Evolutionary conservation across 2,329 filamentous ascomycete species (phyloP).

Genomic region (Aureobasidium lini): DNA sequence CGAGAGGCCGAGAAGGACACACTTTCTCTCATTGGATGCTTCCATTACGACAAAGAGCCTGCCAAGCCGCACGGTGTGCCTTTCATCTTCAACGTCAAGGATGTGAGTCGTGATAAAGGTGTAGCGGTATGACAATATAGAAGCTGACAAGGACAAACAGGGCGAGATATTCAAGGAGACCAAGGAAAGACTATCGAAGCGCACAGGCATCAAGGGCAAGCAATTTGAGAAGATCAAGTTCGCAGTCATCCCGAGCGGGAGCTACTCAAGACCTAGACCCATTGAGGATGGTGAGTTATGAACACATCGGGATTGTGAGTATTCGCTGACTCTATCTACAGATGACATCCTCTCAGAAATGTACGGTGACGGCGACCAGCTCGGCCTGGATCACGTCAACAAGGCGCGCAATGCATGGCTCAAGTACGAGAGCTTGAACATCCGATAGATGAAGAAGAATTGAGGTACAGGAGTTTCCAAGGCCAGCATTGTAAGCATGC

Average conservation of each 20-base stretch:
- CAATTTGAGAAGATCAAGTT: constrained; percentile 99
- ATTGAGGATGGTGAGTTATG: constrained; percentile 70
- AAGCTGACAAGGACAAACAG: constrained; percentile 32
- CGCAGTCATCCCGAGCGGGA: constrained; percentile 61
- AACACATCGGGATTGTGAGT: background rate
- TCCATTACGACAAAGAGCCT: constrained; percentile 89
- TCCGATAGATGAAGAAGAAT: constrained; percentile 36
- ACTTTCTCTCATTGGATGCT: constrained; percentile 66
- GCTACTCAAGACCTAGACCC: constrained; percentile 73
- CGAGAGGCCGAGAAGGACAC: constrained; percentile 44
- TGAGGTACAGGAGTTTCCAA: background rate
- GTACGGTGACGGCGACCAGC: constrained; percentile 32
- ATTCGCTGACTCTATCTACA: constrained; percentile 17
- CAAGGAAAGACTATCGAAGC: constrained; percentile 86
- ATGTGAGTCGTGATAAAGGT: constrained; percentile 47
- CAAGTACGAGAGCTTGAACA: constrained; percentile 57
- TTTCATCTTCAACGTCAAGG: constrained; percentile 80
- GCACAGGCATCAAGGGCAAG: constrained; percentile 94
- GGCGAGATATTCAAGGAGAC: constrained; percentile 84
- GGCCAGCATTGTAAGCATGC: background rate
- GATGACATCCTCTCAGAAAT: constrained; percentile 42
- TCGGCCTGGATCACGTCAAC: constrained; percentile 55
- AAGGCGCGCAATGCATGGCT: constrained; percentile 53
- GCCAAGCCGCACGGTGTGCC: constrained; percentile 79
- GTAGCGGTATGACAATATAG: background rate